Evolutionary conservation across 306 rosid genomes (phyloP).

Genomic region (Trichosanthes cucumerina): DNA sequence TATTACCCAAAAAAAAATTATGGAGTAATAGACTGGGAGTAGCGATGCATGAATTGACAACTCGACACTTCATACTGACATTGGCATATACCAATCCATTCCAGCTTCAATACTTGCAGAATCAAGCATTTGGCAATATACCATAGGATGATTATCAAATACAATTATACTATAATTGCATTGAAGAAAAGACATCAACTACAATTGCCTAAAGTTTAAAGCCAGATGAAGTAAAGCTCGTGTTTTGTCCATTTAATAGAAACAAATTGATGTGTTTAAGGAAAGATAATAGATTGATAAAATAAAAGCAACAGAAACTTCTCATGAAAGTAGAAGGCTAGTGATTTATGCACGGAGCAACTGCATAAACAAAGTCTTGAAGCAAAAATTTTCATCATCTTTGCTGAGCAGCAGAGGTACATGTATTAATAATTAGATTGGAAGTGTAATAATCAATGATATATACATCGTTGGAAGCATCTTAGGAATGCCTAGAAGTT

Average conservation of each 20-base stretch:
- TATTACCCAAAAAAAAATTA: background rate
- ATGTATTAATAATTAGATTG: background rate
- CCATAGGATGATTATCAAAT: background rate
- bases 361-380: background rate
- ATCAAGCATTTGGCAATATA: background rate
- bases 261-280: background rate
- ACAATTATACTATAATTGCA: background rate
- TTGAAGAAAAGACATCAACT: background rate
- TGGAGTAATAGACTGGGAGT: background rate
- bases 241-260: background rate
- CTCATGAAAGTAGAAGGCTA: background rate
- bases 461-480: background rate
- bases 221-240: background rate
- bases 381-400: background rate
- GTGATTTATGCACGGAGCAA: constrained; percentile 4
- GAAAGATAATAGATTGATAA: background rate
- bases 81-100: background rate
- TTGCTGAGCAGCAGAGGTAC: background rate
- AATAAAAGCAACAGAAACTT: background rate
- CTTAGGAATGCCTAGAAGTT: background rate
- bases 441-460: background rate
- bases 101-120: background rate
- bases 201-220: background rate
- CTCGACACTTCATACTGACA: background rate
- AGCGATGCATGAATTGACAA: background rate